Percentiles rank a stretch among this genome's conserved stretches.
Evolutionary conservation across 148 eudicot genomes (phyloP).

Genomic region (Suaeda aralocaspica): DNA sequence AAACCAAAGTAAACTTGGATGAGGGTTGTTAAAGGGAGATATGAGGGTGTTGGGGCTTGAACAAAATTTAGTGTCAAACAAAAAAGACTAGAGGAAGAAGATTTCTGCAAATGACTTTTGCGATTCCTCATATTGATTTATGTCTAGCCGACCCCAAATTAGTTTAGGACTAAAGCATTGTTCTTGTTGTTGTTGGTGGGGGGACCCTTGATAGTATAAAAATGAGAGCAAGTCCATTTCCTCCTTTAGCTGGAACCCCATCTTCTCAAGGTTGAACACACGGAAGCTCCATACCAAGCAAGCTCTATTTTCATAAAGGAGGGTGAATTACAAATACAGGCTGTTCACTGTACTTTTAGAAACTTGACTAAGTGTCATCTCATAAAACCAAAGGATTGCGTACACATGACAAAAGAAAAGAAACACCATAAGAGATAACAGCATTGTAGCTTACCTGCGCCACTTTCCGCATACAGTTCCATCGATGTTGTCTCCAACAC

Average conservation of each 20-base stretch:
- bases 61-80: too few species aligned
- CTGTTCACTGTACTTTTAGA: neutral
- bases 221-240: neutral
- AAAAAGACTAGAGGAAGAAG: too few species aligned
- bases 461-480: conserved; percentile 87
- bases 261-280: too few species aligned
- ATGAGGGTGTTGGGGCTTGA: too few species aligned
- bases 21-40: too few species aligned
- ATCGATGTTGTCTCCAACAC: conserved; percentile 51
- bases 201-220: neutral
- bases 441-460: conserved; percentile 65
- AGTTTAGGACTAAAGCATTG: too few species aligned
- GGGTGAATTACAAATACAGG: neutral
- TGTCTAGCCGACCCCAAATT: too few species aligned
- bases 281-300: neutral
- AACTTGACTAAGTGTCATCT: neutral
- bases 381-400: neutral
- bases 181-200: too few species aligned
- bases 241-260: neutral
- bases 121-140: too few species aligned
- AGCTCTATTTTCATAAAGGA: neutral
- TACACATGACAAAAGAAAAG: neutral
- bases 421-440: neutral
- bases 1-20: too few species aligned
- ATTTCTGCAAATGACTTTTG: too few species aligned